Base-by-base conservation (phyloP, 768 basidiomycete species). In the Leccinum incarnatum region DNA sequence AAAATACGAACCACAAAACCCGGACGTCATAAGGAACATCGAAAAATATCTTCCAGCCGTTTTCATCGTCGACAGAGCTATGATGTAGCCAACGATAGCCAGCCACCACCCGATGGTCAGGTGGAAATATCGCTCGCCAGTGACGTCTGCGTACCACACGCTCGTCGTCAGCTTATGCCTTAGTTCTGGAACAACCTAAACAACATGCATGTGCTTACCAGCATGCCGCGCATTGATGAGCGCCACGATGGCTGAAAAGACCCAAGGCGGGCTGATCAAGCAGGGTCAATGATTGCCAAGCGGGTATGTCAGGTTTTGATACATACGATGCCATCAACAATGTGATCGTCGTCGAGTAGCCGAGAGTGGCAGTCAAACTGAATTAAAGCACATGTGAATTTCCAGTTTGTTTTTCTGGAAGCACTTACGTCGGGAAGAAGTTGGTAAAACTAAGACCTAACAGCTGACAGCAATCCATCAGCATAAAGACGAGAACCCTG, bases 351-450 rank as follows among this genome's bases (percentile, higher is more conserved):
- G 83, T 86, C 12, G 68, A 73, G 72, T 82, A 88, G 3, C 85
- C 86, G 15, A 88, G 79, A 2, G 86, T 88, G n/a, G 75, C 69
- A 6, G 86, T 81, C 23, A 87, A 69, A 0, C 85, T 86, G 12
- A 19, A 53, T 40, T 4, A n/a, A 29, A 46, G 4, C 6, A 36
- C 10, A 45, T 56, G 30, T 47, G 45, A 23, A 23, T 47, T 8
- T 11, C 17, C 30, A 34, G 0, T 8, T 2, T 15, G 4, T 8
- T 11, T 17, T 27, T 23, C n/a, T 9, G 36, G 2, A 30, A 10
- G 45, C 10, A 68, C 77, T 60, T 55, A 78, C 78, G 80, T 80
- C 3, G 79, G 79, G 68, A 81, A 88, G 74, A 87, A 88, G 59
- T 84, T 81, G 30, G 81, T 77, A 61, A 84, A 86, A 55, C 84